These are phyloP conservation scores for Syzygium jambos DNA, from an alignment of 345 rosid species.

Conservation along the genomic window DNA sequence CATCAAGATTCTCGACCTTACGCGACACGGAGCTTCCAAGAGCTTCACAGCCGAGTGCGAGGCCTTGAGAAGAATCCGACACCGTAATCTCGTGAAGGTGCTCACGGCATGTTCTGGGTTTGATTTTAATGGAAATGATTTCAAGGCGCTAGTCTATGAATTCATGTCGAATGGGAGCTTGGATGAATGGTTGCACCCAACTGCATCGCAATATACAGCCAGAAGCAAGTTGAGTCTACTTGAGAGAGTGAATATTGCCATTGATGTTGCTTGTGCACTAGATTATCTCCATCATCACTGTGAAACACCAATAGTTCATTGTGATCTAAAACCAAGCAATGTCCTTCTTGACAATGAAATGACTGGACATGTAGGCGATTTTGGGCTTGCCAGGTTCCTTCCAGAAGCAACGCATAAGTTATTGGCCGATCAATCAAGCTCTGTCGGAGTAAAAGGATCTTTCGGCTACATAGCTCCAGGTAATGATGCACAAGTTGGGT, in stretches of 20 bases:
- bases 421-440: not conserved
- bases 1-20: not conserved
- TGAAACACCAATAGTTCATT: not conserved
- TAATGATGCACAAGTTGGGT: no score
- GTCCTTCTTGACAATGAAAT: not conserved
- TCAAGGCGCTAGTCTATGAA: no score
- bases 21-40: not conserved
- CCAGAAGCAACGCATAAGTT: not conserved
- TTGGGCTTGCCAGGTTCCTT: not conserved
- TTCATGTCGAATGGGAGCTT: no score
- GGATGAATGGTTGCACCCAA: no score
- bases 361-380: not conserved
- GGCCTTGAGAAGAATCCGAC: not conserved
- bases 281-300: not conserved
- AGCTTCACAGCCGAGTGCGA: not conserved
- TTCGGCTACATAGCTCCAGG: not conserved
- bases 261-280: not conserved
- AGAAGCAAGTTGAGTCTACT: no score
- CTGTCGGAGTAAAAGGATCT: not conserved
- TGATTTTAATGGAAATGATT: no score
- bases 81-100: not conserved
- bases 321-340: conserved; percentile 2
- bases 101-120: not conserved
- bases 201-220: no score
- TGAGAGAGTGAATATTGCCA: not conserved